Percentiles rank a stretch among this genome's conserved stretches.
Evolutionary conservation across 768 basidiomycete species (phyloP).

Genomic region (Amanita exitialis): DNA sequence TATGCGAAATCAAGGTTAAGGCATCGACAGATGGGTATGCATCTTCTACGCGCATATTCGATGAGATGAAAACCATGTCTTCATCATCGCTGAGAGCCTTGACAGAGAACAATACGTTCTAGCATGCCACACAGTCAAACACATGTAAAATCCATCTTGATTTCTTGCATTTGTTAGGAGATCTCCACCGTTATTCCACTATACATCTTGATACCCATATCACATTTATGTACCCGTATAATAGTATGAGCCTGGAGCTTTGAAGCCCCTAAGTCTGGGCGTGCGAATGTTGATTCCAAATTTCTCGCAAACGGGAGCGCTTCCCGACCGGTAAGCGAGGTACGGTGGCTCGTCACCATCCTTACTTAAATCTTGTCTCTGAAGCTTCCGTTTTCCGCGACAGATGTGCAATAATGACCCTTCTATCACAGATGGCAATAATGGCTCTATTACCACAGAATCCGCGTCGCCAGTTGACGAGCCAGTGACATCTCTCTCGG

Average conservation of each 20-base stretch:
- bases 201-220: too few species aligned
- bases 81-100: constrained; percentile 19
- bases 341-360: background rate
- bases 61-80: constrained; percentile 27
- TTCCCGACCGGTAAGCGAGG: background rate
- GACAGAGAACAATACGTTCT: background rate
- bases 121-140: too few species aligned
- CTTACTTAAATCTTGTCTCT: background rate
- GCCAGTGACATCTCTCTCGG: constrained; percentile 14
- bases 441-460: background rate
- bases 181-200: too few species aligned
- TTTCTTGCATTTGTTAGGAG: too few species aligned
- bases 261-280: background rate
- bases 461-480: background rate
- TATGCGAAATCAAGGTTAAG: constrained; percentile 48
- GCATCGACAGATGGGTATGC: constrained; percentile 24
- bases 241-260: too few species aligned
- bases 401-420: background rate
- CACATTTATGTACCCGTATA: background rate
- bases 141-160: too few species aligned
- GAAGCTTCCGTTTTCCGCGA: background rate
- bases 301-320: background rate
- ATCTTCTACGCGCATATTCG: constrained; percentile 24
- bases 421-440: too few species aligned
- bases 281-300: background rate